Base-by-base conservation (phyloP, 805 yeast species). In the Sugiyamaella lignohabitans region DNA sequence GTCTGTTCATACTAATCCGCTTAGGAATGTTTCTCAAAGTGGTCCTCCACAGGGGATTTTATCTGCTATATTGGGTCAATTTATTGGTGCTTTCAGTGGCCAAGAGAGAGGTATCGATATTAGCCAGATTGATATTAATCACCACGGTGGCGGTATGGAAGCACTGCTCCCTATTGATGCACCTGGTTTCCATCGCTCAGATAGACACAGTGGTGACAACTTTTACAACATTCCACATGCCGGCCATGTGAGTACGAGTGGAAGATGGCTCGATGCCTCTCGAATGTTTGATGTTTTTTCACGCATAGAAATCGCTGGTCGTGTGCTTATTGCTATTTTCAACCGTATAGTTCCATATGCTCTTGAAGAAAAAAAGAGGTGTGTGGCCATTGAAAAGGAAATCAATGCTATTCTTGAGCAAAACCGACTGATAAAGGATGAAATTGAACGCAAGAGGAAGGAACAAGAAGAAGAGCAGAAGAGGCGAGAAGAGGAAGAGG, bases 261-360 rank as follows among this genome's bases (percentile, higher is more conserved):
- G 79, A 42, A 72, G 95, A 53, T 87, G 95, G 93, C 65, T 65
- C 34, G 84, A 82, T 38, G 71, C 76, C 4, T 65, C 74, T 32
- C 66, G 71, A 16, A 67, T 78, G 64, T 76, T 78, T 51, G 73
- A 73, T 53, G 73, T 70, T n/a, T 71, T 68, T 24, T 60, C 59
- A 24, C 63, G 62, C 11, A 66, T 67, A 5, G 62, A 60, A 24
- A 64, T 59, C 35, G 59, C 63, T 11, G 38, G 49, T 23, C 45
- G 58, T 22, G 49, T 62, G 18, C 35, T 55, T 16, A 58, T 54
- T 40, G 51, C 55, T 18, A 48, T 62, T 29, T 43, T 51, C 37
- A 59, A 60, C 43, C 29, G 43, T 8, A 52, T 61, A 20, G 32
- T 48, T 20, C 58, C 57, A 1, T 40, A 45, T 14, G 57, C 62